Conservation (phyloP, 352 stramenopile genomes). For the Phytopythium montanum region DNA sequence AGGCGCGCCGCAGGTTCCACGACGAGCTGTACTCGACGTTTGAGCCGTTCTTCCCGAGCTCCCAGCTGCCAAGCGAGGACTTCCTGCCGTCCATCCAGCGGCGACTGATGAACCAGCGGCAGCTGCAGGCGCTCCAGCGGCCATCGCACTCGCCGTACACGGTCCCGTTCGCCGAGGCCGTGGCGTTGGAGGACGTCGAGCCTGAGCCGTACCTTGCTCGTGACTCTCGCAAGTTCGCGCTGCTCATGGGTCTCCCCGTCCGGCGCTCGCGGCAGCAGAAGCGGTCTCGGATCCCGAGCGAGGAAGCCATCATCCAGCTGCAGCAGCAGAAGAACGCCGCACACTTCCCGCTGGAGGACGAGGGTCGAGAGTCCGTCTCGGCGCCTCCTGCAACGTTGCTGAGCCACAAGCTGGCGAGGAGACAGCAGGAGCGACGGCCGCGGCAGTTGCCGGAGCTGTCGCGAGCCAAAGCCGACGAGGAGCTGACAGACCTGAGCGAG, state of each 20-base stretch:
- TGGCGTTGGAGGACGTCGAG: constrained; percentile 40
- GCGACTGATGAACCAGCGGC: constrained; percentile 25
- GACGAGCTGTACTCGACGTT: constrained; percentile 57
- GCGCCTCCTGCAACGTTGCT: constrained; percentile 7
- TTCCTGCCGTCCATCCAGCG: constrained; percentile 48
- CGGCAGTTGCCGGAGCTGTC: constrained; percentile 20
- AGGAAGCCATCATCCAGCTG: constrained; percentile 32
- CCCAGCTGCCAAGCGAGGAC: constrained; percentile 32
- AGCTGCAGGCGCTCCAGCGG: constrained; percentile 13
- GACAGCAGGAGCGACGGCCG: constrained; percentile 8
- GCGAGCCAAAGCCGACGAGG: constrained; percentile 9
- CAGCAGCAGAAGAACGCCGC: constrained; percentile 25
- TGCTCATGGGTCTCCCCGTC: constrained; percentile 44
- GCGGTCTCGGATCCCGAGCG: constrained; percentile 30
- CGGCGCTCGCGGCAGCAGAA: constrained; percentile 25
- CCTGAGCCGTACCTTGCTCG: constrained; percentile 46
- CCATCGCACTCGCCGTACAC: constrained; percentile 23
- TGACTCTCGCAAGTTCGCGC: constrained; percentile 51
- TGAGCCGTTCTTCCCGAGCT: constrained; percentile 45
- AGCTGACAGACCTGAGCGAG: constrained; percentile 26
- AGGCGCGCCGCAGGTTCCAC: constrained; percentile 24
- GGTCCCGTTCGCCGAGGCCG: constrained; percentile 31
- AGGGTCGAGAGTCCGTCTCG: constrained; percentile 15
- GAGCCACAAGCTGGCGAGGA: constrained; percentile 1
- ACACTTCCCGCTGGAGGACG: constrained; percentile 18